Percentiles rank a stretch among this genome's conserved stretches.
These are phyloP conservation scores for Chlamydomonas incerta DNA, from an alignment of 139 green algal species.

Conservation along the genomic window DNA sequence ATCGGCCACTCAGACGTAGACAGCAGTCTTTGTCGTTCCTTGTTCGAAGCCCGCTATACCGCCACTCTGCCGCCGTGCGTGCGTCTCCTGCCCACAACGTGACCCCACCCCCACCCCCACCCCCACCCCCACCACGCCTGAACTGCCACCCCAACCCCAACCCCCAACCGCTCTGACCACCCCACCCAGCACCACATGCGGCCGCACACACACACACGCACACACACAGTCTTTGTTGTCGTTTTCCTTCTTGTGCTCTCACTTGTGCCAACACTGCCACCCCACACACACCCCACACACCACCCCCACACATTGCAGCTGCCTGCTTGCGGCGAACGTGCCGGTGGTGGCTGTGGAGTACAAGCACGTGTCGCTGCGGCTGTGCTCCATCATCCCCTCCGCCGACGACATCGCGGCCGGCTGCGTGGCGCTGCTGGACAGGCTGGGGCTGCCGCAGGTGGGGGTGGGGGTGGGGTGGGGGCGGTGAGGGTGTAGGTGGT, in stretches of 20 bases:
- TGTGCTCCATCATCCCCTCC: conserved; percentile 44
- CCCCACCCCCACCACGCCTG: too few relatives aligned
- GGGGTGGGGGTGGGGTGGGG: background rate
- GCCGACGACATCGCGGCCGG: conserved; percentile 41
- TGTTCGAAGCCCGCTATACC: too few relatives aligned
- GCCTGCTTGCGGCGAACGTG: conserved; percentile 36
- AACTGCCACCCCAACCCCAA: too few relatives aligned
- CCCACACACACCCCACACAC: background rate
- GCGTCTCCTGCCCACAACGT: background rate
- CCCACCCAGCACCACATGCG: too few relatives aligned
- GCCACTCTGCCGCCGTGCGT: too few relatives aligned
- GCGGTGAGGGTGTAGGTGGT: background rate
- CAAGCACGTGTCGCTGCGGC: conserved; percentile 63
- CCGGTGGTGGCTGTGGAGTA: conserved; percentile 57
- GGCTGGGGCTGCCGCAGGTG: conserved; percentile 1
- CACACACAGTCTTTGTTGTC: too few relatives aligned
- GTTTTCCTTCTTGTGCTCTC: too few relatives aligned
- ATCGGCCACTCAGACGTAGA: too few relatives aligned
- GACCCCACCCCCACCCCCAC: background rate
- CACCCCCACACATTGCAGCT: background rate
- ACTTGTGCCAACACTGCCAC: background rate
- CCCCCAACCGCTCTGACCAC: too few relatives aligned
- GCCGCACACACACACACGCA: too few relatives aligned
- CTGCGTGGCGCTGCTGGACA: conserved; percentile 10
- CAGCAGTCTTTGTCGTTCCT: too few relatives aligned